phyloP scores from a whole-genome alignment of 1,284 basidiomycete genomes.

The Fistulina hepatica region DNA sequence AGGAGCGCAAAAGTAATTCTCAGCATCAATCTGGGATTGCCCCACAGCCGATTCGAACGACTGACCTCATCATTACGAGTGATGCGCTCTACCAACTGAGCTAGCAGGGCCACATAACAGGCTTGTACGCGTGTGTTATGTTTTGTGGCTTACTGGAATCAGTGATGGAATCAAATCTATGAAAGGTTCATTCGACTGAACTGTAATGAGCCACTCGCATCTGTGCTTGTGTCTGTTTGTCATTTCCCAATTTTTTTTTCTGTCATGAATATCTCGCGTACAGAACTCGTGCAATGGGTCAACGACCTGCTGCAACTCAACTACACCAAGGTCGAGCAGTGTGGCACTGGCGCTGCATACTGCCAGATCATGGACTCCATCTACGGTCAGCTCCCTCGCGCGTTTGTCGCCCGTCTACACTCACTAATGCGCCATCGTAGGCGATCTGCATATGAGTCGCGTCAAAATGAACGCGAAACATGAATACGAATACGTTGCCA shows the following conservation, averaged over 20 bases:
- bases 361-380: slow-evolving; percentile 92
- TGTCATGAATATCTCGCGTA: too few relatives aligned
- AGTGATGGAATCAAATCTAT: too few relatives aligned
- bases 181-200: too few relatives aligned
- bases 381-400: slow-evolving; percentile 52
- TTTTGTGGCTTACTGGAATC: too few relatives aligned
- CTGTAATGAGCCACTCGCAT: too few relatives aligned
- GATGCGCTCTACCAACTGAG: slow-evolving; percentile 9
- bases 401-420: slow-evolving; percentile 10
- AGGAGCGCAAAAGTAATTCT: too few relatives aligned
- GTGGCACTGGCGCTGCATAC: slow-evolving; percentile 82
- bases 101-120: too few relatives aligned
- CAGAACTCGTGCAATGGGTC: slow-evolving; percentile 87
- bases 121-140: too few relatives aligned
- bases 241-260: too few relatives aligned
- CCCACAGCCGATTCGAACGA: slow-evolving; percentile 11
- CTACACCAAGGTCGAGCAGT: slow-evolving; percentile 94
- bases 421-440: slow-evolving; percentile 23
- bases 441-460: slow-evolving; percentile 77
- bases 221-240: too few relatives aligned
- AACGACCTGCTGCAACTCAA: slow-evolving; percentile 87
- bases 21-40: too few relatives aligned
- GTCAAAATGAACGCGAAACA: slow-evolving; percentile 93
- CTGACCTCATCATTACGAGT: slow-evolving; percentile 11
- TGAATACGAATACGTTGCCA: slow-evolving; percentile 92